Evolutionary conservation across 108 stramenopile genomes (phyloP).

Genomic region (Bacterosira constricta): DNA sequence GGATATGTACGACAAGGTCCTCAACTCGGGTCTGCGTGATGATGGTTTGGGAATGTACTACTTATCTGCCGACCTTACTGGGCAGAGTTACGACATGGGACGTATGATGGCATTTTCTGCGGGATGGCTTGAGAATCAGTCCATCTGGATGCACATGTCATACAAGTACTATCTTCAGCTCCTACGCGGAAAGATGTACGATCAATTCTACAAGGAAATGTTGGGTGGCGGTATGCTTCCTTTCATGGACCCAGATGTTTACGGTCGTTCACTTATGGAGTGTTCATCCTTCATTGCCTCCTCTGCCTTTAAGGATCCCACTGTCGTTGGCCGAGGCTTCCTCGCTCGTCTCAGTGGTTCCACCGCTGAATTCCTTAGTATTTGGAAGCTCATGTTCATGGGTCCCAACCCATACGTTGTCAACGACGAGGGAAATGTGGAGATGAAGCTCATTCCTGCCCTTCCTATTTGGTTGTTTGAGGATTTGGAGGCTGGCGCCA

Average conservation of each 20-base stretch:
- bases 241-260: slow-evolving; percentile 91
- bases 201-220: slow-evolving; percentile 90
- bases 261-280: slow-evolving; percentile 94
- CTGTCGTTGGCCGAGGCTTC: slow-evolving; percentile 86
- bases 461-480: slow-evolving; percentile 91
- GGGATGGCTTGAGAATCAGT: slow-evolving; percentile 97
- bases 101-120: slow-evolving; percentile 96
- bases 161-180: slow-evolving; percentile 97
- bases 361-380: slow-evolving; percentile 95
- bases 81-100: slow-evolving; percentile 94
- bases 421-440: slow-evolving; percentile 73
- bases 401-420: slow-evolving; percentile 79
- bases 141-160: slow-evolving; percentile 98
- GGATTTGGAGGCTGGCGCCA: slow-evolving; percentile 57
- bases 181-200: slow-evolving; percentile 92
- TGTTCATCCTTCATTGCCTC: slow-evolving; percentile 93
- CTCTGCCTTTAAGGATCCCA: slow-evolving; percentile 89
- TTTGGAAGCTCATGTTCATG: slow-evolving; percentile 94
- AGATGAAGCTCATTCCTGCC: slow-evolving; percentile 87
- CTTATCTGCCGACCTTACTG: slow-evolving; percentile 86
- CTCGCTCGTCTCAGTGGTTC: slow-evolving; percentile 94
- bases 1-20: slow-evolving; percentile 82
- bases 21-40: slow-evolving; percentile 88
- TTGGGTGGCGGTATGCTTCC: slow-evolving; percentile 84
- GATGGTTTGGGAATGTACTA: slow-evolving; percentile 86